Conservation (phyloP, 2,329 filamentous ascomycete species). For the Neobulgaria alba region DNA sequence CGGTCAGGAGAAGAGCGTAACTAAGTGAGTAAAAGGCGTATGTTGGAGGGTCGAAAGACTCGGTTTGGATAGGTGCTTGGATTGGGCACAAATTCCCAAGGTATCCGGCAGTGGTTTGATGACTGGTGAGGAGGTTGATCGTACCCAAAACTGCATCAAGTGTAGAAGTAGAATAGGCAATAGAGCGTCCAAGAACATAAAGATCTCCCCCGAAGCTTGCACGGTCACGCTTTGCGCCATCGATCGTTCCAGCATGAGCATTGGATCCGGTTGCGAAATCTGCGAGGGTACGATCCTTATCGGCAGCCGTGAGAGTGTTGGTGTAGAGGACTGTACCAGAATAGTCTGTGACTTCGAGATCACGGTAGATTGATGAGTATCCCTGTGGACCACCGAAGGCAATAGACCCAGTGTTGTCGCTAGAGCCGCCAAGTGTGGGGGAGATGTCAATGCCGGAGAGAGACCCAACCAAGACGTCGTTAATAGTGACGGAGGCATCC, state of each 20-base stretch:
- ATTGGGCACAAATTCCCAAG: constrained; percentile 18
- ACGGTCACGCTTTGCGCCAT: constrained; percentile 50
- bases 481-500: constrained; percentile 6
- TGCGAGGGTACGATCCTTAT: constrained; percentile 11
- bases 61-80: constrained; percentile 10
- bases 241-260: constrained; percentile 25
- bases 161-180: constrained; percentile 15
- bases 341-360: constrained; percentile 7
- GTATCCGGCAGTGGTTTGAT: constrained; percentile 15
- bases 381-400: constrained; percentile 17
- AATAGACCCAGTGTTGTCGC: constrained; percentile 18
- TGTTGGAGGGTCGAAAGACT: constrained; percentile 12
- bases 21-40: constrained; percentile 20
- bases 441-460: constrained; percentile 8
- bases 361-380: constrained; percentile 11
- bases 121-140: constrained; percentile 17
- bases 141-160: constrained; percentile 16
- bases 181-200: constrained; percentile 18
- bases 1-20: constrained; percentile 15
- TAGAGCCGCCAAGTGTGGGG: constrained; percentile 16
- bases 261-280: constrained; percentile 19
- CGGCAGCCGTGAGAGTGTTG: constrained; percentile 8
- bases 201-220: constrained; percentile 50
- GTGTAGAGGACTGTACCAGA: constrained; percentile 9
- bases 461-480: constrained; percentile 6